Evolutionary conservation across 345 rosid species (phyloP).

Genomic region (Orychophragmus violaceus): DNA sequence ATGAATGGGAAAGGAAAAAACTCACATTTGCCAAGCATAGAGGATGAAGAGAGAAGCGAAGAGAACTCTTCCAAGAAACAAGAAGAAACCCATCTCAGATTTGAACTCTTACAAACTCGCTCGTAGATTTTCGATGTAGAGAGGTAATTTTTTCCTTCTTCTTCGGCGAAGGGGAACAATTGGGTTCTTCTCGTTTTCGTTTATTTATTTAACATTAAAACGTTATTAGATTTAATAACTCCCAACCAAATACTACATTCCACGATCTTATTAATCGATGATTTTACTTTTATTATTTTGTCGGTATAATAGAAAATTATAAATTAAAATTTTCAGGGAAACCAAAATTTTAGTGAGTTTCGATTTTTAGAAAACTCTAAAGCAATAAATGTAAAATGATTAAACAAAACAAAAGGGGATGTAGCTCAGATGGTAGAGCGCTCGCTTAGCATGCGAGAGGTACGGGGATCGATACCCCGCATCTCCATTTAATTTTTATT

Average conservation of each 20-base stretch:
- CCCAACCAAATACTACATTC: conserved; percentile 3
- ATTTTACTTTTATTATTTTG: background rate
- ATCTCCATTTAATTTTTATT: conserved; percentile 46
- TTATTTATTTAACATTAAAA: background rate
- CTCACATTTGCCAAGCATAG: conserved; percentile 87
- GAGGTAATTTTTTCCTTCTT: conserved; percentile 8
- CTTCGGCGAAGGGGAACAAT: background rate
- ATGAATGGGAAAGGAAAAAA: background rate
- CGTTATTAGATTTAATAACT: background rate
- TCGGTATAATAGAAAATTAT: background rate
- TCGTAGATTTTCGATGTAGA: conserved; percentile 12
- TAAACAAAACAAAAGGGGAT: conserved; percentile 33
- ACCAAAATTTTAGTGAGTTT: too few species aligned
- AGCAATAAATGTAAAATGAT: too few species aligned
- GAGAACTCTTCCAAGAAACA: conserved; percentile 85
- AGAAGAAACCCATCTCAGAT: conserved; percentile 70
- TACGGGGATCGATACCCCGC: conserved; percentile 84
- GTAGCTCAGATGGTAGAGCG: conserved; percentile 95
- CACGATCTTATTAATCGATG: background rate
- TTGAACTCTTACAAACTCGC: background rate
- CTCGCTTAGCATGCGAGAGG: conserved; percentile 95
- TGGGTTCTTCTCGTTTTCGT: conserved; percentile 2
- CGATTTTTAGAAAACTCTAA: too few species aligned
- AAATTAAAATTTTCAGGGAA: too few species aligned
- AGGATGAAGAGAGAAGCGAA: conserved; percentile 86